Evolutionary conservation across 2,329 filamentous ascomycete genomes (phyloP), one percentile per base, ranked within the genome.

Genomic region (Penicillium sp.): DNA sequence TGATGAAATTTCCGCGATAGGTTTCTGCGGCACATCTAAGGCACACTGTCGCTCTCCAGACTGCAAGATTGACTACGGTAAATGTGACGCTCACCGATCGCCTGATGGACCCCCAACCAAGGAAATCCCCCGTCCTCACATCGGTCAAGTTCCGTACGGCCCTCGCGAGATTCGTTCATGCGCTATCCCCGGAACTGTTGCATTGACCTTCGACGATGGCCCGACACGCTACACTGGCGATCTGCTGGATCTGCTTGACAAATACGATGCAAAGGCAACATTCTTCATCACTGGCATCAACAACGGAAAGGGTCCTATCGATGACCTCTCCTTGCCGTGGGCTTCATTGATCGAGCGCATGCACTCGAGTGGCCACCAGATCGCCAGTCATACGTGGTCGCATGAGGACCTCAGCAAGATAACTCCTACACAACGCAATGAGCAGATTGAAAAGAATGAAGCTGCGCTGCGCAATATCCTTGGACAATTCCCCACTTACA

Each of bases 181-280:
- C 62, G 69, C 65, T 40, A 76, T 77, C n/a, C 76, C 80, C 3
- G 84, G 86, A 52, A 84, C 83, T 12, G 80, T 89, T 64, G 87
- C 87, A 19, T 71, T 89, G 55, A 89, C 86, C 0, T 89, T 83
- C 63, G 87, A 89, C 63, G 87, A 89, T 69, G 87, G 87, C 1
- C 87, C 86, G 23, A 83, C 83, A 62, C 72, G 79, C 21, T 88
- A 85, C 71, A 89, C 86, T 1, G 73, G 75, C 41, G 81, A 86
- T 59, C 79, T 89, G 13, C 78, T 89, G 13, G 83, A 89, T 65
- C 77, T 87, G 54, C 78, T 89, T 46, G 79, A 80, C 58, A 77
- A 75, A 27, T 86, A 87, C 67, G 76, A 81, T 29, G 86, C 84
- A 15, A 86, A 84, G 62, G 87, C 85, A 2, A 89, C 87, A 2